Percentiles rank a stretch among this genome's conserved stretches.
Evolutionary conservation across 805 yeast species (phyloP).

Genomic region (Metschnikowia chrysomelidarum): DNA sequence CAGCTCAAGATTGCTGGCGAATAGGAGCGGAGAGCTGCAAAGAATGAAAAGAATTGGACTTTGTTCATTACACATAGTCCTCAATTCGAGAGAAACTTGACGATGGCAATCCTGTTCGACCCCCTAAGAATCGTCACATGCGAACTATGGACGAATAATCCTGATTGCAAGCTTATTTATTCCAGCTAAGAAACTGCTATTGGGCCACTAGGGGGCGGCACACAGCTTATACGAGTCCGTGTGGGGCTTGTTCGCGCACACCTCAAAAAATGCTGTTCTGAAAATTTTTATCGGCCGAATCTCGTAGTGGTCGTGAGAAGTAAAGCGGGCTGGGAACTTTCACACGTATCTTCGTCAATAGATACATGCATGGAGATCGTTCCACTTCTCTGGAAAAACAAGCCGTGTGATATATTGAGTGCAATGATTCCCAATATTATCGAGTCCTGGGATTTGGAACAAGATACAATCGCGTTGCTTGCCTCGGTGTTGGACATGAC

Average conservation of each 20-base stretch:
- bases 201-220: constrained; percentile 25
- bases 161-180: constrained; percentile 19
- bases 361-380: constrained; percentile 29
- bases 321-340: no score
- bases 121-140: constrained; percentile 28
- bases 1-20: constrained; percentile 7
- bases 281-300: constrained; percentile 43
- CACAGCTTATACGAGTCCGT: constrained; percentile 23
- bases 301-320: constrained; percentile 35
- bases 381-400: constrained; percentile 26
- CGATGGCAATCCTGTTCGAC: constrained; percentile 33
- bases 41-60: constrained; percentile 41
- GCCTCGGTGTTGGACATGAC: constrained; percentile 36
- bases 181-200: constrained; percentile 9
- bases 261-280: constrained; percentile 41
- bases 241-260: constrained; percentile 46
- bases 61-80: constrained; percentile 33
- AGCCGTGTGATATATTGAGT: constrained; percentile 32
- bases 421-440: constrained; percentile 47
- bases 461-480: constrained; percentile 33
- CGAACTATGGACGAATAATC: constrained; percentile 22
- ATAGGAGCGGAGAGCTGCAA: constrained; percentile 11
- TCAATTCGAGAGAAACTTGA: constrained; percentile 28
- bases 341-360: constrained; percentile 31
- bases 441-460: constrained; percentile 35